Base-by-base conservation (phyloP, 306 rosid genomes). In the Dryas octopetala region DNA sequence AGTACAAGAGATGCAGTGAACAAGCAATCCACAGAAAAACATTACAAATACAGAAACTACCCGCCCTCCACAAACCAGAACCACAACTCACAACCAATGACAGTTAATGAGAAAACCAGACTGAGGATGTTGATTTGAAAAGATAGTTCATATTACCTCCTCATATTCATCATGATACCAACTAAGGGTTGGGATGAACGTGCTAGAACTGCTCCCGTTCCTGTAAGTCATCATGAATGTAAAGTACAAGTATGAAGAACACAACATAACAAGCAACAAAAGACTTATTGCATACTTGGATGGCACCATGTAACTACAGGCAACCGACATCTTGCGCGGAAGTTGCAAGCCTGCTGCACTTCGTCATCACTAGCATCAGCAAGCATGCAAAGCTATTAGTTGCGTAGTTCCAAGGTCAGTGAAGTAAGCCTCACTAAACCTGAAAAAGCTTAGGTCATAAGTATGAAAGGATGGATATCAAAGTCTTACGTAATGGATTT, bases 221-320 rank as follows among this genome's bases (percentile, higher is more conserved):
- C 99, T 95, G 81, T 16, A 75, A 80, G 7, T 82, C 66, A 72
- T 58, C 80, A 70, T 53, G 66, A 54, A 76, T 70, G 58, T 41
- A 67, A 62, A 73, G 66, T 74, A 77, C 71, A 67, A 65, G 54
- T 52, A 76, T 11, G 53, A 78, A 61, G 73, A 67, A 8, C 46
- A 78, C 69, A 67, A 67, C 64, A 17, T n/a, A 68, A 44, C 46
- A 12, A 44, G 40, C 54, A 28, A 48, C 16, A 72, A 66, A 51
- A 75, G 73, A 74, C 67, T 79, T 47, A 17, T 19, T 55, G 61
- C 82, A 19, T 86, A 95, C 99, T 82, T 57, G 95, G 91, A 82
- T 95, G 87, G 78, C 97, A 95, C 99, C 99, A 95, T 38, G 99
- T 82, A 84, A 92, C 85, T 80, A 90, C 97, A 83, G 99, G 99